phyloP scores from a whole-genome alignment of 257 asterid species.

The Solanum megistacrolobum region DNA sequence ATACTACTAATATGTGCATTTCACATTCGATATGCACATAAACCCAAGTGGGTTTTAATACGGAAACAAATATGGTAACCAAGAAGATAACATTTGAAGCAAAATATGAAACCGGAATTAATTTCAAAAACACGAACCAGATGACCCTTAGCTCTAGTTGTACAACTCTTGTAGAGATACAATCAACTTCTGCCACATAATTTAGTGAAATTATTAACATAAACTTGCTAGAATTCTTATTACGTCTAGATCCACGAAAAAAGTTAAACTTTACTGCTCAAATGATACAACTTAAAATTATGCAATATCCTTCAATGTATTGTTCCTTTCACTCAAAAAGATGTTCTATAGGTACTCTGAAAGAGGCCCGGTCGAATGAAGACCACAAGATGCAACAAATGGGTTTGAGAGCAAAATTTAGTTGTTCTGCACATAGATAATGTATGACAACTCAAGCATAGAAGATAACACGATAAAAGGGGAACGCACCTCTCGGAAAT shows the following conservation, averaged over 20 bases:
- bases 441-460: not conserved
- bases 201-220: not conserved
- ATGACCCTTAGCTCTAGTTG: not conserved
- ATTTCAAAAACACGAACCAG: not conserved
- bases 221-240: not conserved
- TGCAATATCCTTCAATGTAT: not conserved
- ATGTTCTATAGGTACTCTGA: not conserved
- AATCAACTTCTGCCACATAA: not conserved
- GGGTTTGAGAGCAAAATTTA: not conserved
- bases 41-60: not conserved
- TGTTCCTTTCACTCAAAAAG: not conserved
- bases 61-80: not conserved
- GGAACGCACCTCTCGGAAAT: conserved; percentile 64
- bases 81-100: not conserved
- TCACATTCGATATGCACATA: not conserved
- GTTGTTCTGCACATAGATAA: not conserved
- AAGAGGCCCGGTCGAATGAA: not conserved
- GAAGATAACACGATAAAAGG: not conserved
- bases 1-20: not conserved
- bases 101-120: not conserved
- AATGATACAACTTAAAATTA: not conserved
- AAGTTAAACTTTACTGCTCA: not conserved
- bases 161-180: not conserved
- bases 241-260: not conserved
- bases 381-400: not conserved